phyloP scores from a whole-genome alignment of 208 protist genomes.

The Zelonia costaricensis region DNA sequence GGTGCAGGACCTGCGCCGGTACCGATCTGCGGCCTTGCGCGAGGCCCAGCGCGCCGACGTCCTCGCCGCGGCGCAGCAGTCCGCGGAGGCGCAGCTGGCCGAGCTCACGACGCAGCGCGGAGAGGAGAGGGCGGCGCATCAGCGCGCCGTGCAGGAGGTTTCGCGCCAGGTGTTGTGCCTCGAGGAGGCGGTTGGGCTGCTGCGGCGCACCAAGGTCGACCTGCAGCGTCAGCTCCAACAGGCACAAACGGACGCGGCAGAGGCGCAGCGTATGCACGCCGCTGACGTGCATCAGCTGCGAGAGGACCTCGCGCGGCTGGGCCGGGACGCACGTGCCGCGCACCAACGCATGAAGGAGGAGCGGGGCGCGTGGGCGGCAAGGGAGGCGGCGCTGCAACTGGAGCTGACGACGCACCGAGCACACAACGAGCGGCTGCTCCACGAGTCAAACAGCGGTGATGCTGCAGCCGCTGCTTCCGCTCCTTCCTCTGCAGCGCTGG shows the following conservation, averaged over 20 bases:
- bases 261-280: neutral
- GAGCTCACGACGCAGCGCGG: neutral
- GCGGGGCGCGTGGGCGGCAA: no score
- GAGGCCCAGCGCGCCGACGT: conserved; percentile 16
- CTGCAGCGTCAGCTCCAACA: conserved; percentile 5
- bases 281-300: neutral
- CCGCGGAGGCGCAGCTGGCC: conserved; percentile 6
- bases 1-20: conserved; percentile 17
- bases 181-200: conserved; percentile 2
- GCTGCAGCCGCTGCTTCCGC: no score
- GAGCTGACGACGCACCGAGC: no score
- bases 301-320: neutral
- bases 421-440: no score
- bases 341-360: no score
- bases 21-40: neutral
- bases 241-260: neutral
- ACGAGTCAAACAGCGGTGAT: no score
- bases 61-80: neutral
- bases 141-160: neutral
- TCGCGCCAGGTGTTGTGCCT: conserved; percentile 22
- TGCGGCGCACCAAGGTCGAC: conserved; percentile 9
- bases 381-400: no score
- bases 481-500: no score
- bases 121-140: neutral
- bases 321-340: neutral